Evolutionary conservation across 306 rosid species (phyloP), one percentile per base, ranked within the genome.

Genomic region (Medicago lupulina): DNA sequence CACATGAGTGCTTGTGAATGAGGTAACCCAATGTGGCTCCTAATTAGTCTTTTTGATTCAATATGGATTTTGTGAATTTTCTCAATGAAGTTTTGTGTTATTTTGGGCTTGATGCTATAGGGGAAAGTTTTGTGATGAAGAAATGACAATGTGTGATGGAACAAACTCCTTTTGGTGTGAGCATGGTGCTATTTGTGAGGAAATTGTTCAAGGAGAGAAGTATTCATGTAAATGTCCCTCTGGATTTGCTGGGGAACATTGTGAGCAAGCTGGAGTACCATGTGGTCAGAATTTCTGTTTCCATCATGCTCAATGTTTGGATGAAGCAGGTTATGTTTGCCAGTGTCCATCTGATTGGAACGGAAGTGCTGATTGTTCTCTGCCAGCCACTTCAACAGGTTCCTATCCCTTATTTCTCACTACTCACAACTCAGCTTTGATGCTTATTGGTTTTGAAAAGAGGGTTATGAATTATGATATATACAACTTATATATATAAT

Each of bases 131-230:
- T 78, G 83, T 82, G 83, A 82, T 18, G 77, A 82, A 79, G 77
- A 78, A 73, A 68, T 78, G 80, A 78, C 17, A 13, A 78, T 69
- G 81, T 83, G 86, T 74, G 86, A 83, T 83, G 83, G 82, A 25
- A 50, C 82, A 44, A 78, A 82, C 49, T 77, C 82, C 13, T 82
- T 77, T 64, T 82, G 82, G 85, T 82, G 85, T 73, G 85, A 82
- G 10, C 40, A 77, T 78, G 82, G 86, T 5, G 80, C 55, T 41
- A 60, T 19, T 60, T 82, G 86, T 67, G 82, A 66, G 17, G 82
- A 73, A 67, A 77, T 77, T 65, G 80, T 73, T 50, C 77, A 82
- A 61, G 83, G 83, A 44, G 86, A 82, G 18, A 78, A 82, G 12
- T 82, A 77, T 46, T 57, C 54, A n/a, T 77, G 79, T 72, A 82